Conservation (phyloP, 768 basidiomycete species). For the Lepiota brunneoincarnata region DNA sequence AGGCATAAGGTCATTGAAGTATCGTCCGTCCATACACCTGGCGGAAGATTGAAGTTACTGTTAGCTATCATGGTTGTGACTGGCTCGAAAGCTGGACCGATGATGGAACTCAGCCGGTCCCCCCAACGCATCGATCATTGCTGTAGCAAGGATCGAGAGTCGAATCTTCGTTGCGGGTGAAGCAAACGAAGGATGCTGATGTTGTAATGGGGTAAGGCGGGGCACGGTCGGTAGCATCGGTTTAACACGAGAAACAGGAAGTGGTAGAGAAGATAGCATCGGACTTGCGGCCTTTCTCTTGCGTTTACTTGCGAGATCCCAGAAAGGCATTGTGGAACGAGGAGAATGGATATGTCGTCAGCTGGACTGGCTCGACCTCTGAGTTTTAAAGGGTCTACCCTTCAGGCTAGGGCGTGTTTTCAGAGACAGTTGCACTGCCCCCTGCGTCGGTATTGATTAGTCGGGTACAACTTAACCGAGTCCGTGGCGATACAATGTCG, state of each 20-base stretch:
- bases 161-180: slow-evolving; percentile 35
- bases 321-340: not conserved
- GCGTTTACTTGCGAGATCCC: not conserved
- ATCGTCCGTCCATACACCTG: slow-evolving; percentile 48
- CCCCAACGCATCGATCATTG: slow-evolving; percentile 45
- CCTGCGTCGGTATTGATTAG: no score
- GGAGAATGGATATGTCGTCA: no score
- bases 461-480: no score
- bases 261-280: not conserved
- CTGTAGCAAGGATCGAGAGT: slow-evolving; percentile 34
- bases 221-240: not conserved
- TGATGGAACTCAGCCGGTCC: slow-evolving; percentile 39
- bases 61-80: slow-evolving; percentile 36
- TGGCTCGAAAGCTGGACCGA: slow-evolving; percentile 35
- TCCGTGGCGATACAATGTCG: no score
- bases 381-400: no score
- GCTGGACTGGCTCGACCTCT: no score
- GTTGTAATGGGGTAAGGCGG: not conserved
- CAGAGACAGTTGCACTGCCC: no score
- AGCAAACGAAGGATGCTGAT: slow-evolving; percentile 16
- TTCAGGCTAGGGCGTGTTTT: not conserved
- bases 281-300: not conserved
- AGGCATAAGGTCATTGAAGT: slow-evolving; percentile 47
- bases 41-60: slow-evolving; percentile 29
- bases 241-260: not conserved